phyloP scores from a whole-genome alignment of 2,329 filamentous ascomycete species.

The Neurospora sp. region DNA sequence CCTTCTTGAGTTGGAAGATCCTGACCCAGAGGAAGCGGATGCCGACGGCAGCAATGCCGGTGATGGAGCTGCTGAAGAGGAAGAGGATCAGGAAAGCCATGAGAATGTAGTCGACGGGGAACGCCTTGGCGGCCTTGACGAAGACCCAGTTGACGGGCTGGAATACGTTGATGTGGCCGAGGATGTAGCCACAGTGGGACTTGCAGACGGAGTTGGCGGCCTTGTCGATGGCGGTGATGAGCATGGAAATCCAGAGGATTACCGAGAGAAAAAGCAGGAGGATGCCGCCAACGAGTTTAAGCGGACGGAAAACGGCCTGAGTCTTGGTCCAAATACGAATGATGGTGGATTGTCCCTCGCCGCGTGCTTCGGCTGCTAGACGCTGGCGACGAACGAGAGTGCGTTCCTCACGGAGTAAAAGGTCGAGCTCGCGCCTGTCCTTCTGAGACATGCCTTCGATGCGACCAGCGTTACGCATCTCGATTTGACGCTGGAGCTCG shows the following conservation, averaged over 20 bases:
- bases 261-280: conserved; percentile 65
- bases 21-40: conserved; percentile 95
- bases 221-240: conserved; percentile 93
- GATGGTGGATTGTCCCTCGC: conserved; percentile 65
- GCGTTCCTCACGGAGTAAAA: conserved; percentile 79
- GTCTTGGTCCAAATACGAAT: conserved; percentile 70
- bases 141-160: conserved; percentile 91
- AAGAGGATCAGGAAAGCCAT: conserved; percentile 78
- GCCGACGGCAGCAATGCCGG: conserved; percentile 76
- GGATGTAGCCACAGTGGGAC: conserved; percentile 80
- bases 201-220: conserved; percentile 92
- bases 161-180: conserved; percentile 81
- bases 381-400: conserved; percentile 84
- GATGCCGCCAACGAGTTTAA: conserved; percentile 81
- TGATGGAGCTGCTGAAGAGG: conserved; percentile 80
- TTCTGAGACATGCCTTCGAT: conserved; percentile 68
- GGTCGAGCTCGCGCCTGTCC: conserved; percentile 80
- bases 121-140: conserved; percentile 69
- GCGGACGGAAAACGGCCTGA: conserved; percentile 72
- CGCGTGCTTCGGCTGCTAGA: conserved; percentile 71
- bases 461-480: conserved; percentile 72
- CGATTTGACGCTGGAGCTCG: conserved; percentile 84
- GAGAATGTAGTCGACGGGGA: conserved; percentile 86
- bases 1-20: conserved; percentile 83
- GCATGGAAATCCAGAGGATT: conserved; percentile 80